A percentile compares a stretch with the other conserved stretches of the same genome.
Evolutionary conservation across 164 flowering plant species (phyloP).

Genomic region (Chimonanthus salicifolius): DNA sequence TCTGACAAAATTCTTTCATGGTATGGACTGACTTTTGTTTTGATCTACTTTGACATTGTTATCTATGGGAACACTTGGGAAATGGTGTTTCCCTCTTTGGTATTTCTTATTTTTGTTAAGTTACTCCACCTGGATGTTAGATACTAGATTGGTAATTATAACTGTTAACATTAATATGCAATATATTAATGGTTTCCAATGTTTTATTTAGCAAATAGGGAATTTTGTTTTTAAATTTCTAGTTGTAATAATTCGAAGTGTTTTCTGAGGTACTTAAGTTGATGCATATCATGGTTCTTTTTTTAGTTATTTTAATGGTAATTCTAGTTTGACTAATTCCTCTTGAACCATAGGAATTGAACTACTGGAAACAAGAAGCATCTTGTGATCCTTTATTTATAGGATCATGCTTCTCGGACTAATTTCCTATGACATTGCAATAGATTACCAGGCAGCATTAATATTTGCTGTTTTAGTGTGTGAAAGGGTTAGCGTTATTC

Average conservation of each 20-base stretch:
- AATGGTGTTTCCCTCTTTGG: background rate
- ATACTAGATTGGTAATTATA: background rate
- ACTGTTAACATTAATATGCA: background rate
- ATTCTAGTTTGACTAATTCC: background rate
- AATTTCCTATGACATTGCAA: background rate
- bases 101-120: background rate
- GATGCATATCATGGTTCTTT: background rate
- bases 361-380: background rate
- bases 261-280: background rate
- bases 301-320: background rate
- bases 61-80: background rate
- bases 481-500: background rate
- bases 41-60: background rate
- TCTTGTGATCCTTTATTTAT: background rate
- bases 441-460: background rate
- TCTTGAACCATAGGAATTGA: background rate
- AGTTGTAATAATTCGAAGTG: background rate
- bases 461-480: background rate
- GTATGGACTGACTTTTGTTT: slow-evolving; percentile 23
- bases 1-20: slow-evolving; percentile 61
- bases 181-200: background rate
- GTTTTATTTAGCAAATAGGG: background rate
- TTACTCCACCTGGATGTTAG: background rate
- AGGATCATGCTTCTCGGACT: background rate
- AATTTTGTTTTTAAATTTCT: background rate